Conservation (phyloP, 2,329 filamentous ascomycete species). For the Neoascochyta sp. region DNA sequence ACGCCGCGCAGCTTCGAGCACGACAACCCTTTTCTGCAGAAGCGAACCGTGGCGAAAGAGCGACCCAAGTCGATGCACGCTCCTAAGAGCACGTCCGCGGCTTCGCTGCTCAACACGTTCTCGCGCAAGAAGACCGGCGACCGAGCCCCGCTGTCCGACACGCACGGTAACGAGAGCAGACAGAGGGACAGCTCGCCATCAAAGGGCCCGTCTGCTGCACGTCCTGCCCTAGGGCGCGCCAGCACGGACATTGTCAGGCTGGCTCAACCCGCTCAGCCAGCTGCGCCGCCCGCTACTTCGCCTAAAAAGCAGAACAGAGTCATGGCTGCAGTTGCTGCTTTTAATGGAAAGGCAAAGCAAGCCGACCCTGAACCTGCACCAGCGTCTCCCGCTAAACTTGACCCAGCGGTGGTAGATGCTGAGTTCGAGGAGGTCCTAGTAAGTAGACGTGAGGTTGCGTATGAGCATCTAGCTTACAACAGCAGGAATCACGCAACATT, state of each 20-base stretch:
- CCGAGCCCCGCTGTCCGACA: slow-evolving; percentile 30
- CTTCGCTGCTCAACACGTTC: slow-evolving; percentile 40
- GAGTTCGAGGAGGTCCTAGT: slow-evolving; percentile 61
- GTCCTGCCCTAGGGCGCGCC: slow-evolving; percentile 22
- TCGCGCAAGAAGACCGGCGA: slow-evolving; percentile 37
- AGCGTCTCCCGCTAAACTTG: slow-evolving; percentile 39
- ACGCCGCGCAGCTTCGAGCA: slow-evolving; percentile 61
- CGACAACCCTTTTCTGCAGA: slow-evolving; percentile 44
- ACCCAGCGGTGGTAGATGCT: slow-evolving; percentile 56
- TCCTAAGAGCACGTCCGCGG: slow-evolving; percentile 41
- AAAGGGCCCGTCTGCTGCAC: slow-evolving; percentile 14
- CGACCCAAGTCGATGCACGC: slow-evolving; percentile 53
- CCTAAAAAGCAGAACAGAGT: slow-evolving; percentile 51
- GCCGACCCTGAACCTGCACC: slow-evolving; percentile 25
- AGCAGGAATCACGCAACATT: slow-evolving; percentile 80
- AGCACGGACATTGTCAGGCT: slow-evolving; percentile 28
- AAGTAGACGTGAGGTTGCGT: slow-evolving; percentile 44
- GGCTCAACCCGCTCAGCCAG: slow-evolving; percentile 5
- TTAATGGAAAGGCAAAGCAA: slow-evolving; percentile 53
- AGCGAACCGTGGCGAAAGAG: slow-evolving; percentile 31
- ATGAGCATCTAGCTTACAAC: slow-evolving; percentile 38
- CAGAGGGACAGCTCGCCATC: slow-evolving; percentile 21
- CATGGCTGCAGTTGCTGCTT: slow-evolving; percentile 61
- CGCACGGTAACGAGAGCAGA: slow-evolving; percentile 32
- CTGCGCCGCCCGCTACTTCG: slow-evolving; percentile 15